Base-by-base conservation (phyloP, 306 rosid species). In the Begonia masoniana region DNA sequence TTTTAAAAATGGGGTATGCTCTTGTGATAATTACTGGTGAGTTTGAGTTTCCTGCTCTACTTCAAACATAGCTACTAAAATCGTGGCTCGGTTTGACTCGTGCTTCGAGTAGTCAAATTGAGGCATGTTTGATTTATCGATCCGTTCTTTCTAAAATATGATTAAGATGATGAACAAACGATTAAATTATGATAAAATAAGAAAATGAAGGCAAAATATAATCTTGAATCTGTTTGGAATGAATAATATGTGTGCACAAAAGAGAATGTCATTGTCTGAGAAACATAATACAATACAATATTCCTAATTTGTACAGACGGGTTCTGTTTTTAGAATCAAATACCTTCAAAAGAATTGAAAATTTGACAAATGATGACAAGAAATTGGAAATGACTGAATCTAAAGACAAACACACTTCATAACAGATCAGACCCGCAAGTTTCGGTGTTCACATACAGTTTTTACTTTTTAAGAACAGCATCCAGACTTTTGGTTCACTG, bases 401-500 rank as follows among this genome's bases (percentile, higher is more conserved):
- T 57, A 60, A 60, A 24, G 71, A 55, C 61, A 64, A 78, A 70
- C 71, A 68, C 70, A 72, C 61, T 74, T 78, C 66, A 36, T 69
- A 58, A 72, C 57, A 31, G 7, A 31, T 31, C 39, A 31, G 39
- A 31, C 9, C 23, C 71, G 64, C 71, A 67, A 78, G 78, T 70
- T 82, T 78, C 65, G 39, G 9, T 31, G 8, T 3, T 21, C 7
- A 14, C 15, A 6, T 12, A 10, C 6, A 16, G 42, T 60, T 76
- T 62, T 69, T 83, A 16, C 21, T 60, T 76, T 62, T 69, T 83
- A 65, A 10, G 96, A 92, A 96, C 99, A 92, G 84, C 99, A 92
- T 62, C 99, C 95, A 23, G 88, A 68, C 68, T 86, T 92, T 75
- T 92, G 99, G 76, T 86, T 92, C 59, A 92, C 94, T 0, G 99